These are phyloP conservation scores for Aspergillus kassunensis DNA, from an alignment of 495 filamentous ascomycete species.

Conservation along the genomic window DNA sequence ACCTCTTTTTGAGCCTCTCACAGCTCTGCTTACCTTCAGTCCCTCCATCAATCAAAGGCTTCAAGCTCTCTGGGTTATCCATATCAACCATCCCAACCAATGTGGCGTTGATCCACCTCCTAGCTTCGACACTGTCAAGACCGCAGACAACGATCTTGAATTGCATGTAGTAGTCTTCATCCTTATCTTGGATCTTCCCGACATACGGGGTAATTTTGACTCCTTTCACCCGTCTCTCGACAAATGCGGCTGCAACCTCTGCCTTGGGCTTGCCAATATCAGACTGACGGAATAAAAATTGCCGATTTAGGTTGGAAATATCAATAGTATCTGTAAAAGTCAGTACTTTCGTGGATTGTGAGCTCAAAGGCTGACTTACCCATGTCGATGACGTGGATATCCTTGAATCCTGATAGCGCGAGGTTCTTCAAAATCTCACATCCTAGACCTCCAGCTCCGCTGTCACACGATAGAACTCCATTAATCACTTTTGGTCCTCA, in stretches of 20 bases:
- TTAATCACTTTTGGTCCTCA: background rate
- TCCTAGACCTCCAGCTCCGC: conserved; percentile 90
- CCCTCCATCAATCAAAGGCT: conserved; percentile 93
- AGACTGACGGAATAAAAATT: conserved; percentile 89
- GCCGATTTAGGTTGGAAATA: conserved; percentile 95
- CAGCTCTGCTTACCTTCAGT: conserved; percentile 65
- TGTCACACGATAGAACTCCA: conserved; percentile 29
- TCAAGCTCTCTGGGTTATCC: conserved; percentile 73
- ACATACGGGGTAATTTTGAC: conserved; percentile 92
- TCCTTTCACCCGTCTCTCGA: conserved; percentile 80
- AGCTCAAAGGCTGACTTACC: conserved; percentile 40
- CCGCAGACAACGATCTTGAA: conserved; percentile 93
- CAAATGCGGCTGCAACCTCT: conserved; percentile 85
- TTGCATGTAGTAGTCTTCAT: conserved; percentile 96
- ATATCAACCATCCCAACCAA: conserved; percentile 84
- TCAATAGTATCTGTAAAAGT: conserved; percentile 79
- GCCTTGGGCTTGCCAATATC: conserved; percentile 96
- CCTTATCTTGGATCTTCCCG: conserved; percentile 94
- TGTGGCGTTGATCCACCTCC: conserved; percentile 96
- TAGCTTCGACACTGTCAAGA: conserved; percentile 95
- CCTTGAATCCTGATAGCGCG: conserved; percentile 89
- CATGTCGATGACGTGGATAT: conserved; percentile 99
- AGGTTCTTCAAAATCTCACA: conserved; percentile 98
- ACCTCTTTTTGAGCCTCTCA: background rate
- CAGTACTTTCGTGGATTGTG: conserved; percentile 1